phyloP scores from a whole-genome alignment of 1,139 yeast genomes.

The Meyerozyma sp. region DNA sequence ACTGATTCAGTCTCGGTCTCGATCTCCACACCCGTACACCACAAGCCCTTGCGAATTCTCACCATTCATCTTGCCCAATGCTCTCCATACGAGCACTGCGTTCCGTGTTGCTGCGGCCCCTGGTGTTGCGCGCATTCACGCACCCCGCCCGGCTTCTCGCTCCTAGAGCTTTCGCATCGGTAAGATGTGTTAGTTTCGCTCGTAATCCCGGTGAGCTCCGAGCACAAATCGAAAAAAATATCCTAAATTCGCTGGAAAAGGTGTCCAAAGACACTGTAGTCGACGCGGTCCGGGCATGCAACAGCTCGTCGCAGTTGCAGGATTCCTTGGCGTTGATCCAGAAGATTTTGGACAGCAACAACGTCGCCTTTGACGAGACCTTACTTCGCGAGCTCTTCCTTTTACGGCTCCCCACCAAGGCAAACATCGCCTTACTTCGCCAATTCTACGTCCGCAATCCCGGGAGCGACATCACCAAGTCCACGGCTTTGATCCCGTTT shows the following conservation, averaged over 20 bases:
- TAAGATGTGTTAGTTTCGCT: neutral
- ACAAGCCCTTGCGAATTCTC: neutral
- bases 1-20: neutral
- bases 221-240: neutral
- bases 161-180: neutral
- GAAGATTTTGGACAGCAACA: conserved; percentile 17
- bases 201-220: neutral
- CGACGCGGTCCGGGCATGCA: conserved; percentile 19
- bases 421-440: conserved; percentile 18
- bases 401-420: conserved; percentile 27
- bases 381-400: conserved; percentile 27
- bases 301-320: conserved; percentile 13
- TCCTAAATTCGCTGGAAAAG: neutral
- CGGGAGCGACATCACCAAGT: conserved; percentile 28
- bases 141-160: neutral
- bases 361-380: conserved; percentile 15
- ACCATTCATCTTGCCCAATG: neutral
- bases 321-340: conserved; percentile 4
- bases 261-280: conserved; percentile 8
- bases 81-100: neutral
- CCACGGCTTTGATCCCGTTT: conserved; percentile 56
- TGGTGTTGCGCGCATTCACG: neutral
- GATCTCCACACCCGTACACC: neutral
- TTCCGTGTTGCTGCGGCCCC: neutral
- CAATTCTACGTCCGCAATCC: conserved; percentile 34